These are phyloP conservation scores for Chlamydomonas sp. DNA, from an alignment of 139 green algal species.

Conservation along the genomic window DNA sequence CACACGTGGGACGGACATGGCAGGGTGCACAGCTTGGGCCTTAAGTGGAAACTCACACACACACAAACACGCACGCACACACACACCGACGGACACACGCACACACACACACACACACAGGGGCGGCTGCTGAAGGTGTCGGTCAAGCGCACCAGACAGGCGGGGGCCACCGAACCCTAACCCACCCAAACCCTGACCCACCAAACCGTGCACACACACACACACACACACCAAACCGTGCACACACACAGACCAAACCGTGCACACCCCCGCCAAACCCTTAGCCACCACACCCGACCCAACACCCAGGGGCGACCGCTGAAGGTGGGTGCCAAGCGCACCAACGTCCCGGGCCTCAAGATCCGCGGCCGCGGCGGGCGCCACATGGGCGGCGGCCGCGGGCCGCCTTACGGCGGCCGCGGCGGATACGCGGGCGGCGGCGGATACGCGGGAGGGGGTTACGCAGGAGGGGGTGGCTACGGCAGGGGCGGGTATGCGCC, in stretches of 20 bases:
- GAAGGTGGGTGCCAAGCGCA: slow-evolving; percentile 14
- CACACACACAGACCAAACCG: neutral
- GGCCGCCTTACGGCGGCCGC: slow-evolving; percentile 5
- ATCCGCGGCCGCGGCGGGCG: neutral
- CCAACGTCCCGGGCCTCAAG: slow-evolving; percentile 19
- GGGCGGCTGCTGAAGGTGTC: slow-evolving; percentile 5
- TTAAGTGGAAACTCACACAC: too few relatives aligned
- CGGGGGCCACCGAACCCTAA: neutral
- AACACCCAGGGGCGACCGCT: too few relatives aligned
- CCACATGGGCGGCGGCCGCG: neutral
- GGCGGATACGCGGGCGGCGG: slow-evolving; percentile 19
- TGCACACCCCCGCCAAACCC: too few relatives aligned
- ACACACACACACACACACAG: too few relatives aligned
- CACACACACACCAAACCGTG: neutral
- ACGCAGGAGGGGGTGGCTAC: neutral
- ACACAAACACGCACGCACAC: too few relatives aligned
- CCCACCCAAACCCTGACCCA: neutral
- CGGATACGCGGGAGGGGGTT: neutral
- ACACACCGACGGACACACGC: too few relatives aligned
- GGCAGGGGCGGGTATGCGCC: slow-evolving; percentile 24
- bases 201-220: neutral
- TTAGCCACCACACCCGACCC: too few relatives aligned
- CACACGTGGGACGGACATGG: too few relatives aligned
- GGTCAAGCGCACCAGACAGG: neutral
- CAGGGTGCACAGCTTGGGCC: too few relatives aligned